These are phyloP conservation scores for Boletus huronensis DNA, from an alignment of 768 basidiomycete species.

Conservation along the genomic window DNA sequence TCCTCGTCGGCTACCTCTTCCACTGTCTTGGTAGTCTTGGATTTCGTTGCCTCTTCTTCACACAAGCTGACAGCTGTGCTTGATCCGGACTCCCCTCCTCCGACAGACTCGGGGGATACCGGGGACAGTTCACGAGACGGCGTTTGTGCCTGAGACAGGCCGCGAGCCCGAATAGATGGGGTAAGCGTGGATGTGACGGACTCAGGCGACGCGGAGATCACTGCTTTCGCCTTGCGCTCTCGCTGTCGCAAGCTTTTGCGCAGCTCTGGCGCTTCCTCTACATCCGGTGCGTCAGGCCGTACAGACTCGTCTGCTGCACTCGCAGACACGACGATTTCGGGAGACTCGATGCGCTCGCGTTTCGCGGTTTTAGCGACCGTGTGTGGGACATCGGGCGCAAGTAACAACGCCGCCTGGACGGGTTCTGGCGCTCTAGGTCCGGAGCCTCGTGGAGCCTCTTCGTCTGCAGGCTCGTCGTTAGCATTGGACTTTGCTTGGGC, in stretches of 20 bases:
- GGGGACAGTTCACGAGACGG: constrained; percentile 24
- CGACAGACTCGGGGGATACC: constrained; percentile 26
- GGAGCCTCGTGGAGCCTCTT: constrained; percentile 4
- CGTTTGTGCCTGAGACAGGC: constrained; percentile 20
- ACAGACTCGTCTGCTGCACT: constrained; percentile 8
- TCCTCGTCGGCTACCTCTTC: constrained; percentile 13
- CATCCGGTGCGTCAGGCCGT: constrained; percentile 13
- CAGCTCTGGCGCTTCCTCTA: constrained; percentile 20
- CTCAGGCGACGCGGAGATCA: constrained; percentile 19
- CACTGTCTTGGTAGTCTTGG: constrained; percentile 15
- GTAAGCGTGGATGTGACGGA: constrained; percentile 31
- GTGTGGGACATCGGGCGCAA: constrained; percentile 15
- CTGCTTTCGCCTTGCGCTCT: constrained; percentile 24
- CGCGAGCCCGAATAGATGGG: constrained; percentile 20
- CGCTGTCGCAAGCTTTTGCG: constrained; percentile 32
- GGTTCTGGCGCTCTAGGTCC: neutral
- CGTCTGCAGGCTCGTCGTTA: constrained; percentile 3
- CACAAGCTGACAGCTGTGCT: constrained; percentile 34
- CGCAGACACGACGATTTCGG: constrained; percentile 6
- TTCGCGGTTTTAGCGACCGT: constrained; percentile 17
- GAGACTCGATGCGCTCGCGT: constrained; percentile 21
- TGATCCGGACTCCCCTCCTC: constrained; percentile 28
- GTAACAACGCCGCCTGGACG: constrained; percentile 10
- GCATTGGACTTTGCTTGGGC: constrained; percentile 3
- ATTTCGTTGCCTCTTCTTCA: constrained; percentile 25